phyloP scores from a whole-genome alignment of 23 red algal genomes.

The Agarophyton chilense region DNA sequence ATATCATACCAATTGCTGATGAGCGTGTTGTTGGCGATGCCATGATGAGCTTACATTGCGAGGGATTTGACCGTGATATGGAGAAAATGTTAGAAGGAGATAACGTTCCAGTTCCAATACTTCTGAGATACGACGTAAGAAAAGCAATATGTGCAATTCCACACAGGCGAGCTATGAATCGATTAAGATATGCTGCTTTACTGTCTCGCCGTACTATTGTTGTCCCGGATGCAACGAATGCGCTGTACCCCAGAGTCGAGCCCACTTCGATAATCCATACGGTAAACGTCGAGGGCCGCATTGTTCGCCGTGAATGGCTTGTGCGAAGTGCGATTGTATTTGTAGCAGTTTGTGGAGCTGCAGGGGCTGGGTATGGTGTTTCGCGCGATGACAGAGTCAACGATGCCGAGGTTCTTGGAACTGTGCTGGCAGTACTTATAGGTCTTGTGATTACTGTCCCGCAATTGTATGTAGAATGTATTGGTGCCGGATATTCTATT shows the following conservation, averaged over 20 bases:
- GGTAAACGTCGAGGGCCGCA: neutral
- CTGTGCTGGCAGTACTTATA: neutral
- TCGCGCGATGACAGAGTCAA: neutral
- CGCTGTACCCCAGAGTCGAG: neutral
- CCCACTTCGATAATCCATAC: neutral
- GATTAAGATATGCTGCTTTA: neutral
- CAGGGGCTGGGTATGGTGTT: neutral
- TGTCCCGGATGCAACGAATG: neutral
- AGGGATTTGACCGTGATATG: neutral
- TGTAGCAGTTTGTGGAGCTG: neutral
- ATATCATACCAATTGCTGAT: neutral
- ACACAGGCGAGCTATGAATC: slow-evolving; percentile 5
- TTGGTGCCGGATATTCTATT: slow-evolving; percentile 2
- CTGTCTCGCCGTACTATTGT: neutral
- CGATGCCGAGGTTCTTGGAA: neutral
- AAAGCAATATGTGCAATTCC: slow-evolving; percentile 7
- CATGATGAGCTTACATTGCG: neutral
- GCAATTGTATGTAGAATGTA: neutral
- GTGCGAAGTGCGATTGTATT: neutral
- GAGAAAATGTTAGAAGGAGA: neutral
- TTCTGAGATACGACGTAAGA: neutral
- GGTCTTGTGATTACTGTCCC: neutral
- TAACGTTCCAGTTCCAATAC: neutral
- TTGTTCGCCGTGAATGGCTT: slow-evolving; percentile 5
- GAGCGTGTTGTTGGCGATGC: neutral